phyloP scores from a whole-genome alignment of 192 early-diverging fungal species.

The Backusella luteola region DNA sequence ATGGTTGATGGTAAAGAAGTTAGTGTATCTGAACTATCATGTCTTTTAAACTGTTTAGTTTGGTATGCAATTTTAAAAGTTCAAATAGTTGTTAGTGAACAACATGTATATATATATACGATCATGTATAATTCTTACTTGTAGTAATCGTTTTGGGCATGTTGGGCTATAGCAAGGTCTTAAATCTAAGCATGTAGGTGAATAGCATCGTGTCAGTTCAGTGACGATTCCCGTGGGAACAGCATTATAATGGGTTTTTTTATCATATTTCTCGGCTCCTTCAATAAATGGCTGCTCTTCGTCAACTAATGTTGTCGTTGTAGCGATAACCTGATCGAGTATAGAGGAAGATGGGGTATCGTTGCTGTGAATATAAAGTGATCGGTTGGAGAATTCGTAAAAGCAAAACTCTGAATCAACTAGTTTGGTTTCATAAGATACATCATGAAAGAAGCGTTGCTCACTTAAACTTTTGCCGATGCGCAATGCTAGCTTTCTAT shows the following conservation, averaged over 20 bases:
- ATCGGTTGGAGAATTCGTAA: constrained; percentile 62
- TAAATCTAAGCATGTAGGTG: constrained; percentile 80
- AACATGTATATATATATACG: neutral
- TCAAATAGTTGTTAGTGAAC: neutral
- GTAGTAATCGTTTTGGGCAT: constrained; percentile 78
- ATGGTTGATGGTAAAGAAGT: neutral
- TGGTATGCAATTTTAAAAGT: neutral
- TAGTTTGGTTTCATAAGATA: constrained; percentile 78
- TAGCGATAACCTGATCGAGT: neutral
- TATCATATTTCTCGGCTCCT: neutral
- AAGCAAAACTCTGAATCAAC: constrained; percentile 78
- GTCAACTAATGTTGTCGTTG: neutral
- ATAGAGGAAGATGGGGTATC: neutral
- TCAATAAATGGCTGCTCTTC: neutral
- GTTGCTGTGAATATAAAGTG: constrained; percentile 1
- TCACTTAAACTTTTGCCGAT: constrained; percentile 86
- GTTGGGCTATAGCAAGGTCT: constrained; percentile 87
- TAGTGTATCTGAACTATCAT: neutral
- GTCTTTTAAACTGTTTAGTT: neutral
- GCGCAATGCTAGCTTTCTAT: constrained; percentile 86
- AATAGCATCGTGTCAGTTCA: constrained; percentile 89
- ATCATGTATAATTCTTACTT: constrained; percentile 36
- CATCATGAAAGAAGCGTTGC: constrained; percentile 92
- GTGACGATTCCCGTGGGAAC: constrained; percentile 86
- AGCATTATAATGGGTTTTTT: neutral